Evolutionary conservation across 345 rosid species (phyloP), one percentile per base, ranked within the genome.

Genomic region (Dimocarpus longan): DNA sequence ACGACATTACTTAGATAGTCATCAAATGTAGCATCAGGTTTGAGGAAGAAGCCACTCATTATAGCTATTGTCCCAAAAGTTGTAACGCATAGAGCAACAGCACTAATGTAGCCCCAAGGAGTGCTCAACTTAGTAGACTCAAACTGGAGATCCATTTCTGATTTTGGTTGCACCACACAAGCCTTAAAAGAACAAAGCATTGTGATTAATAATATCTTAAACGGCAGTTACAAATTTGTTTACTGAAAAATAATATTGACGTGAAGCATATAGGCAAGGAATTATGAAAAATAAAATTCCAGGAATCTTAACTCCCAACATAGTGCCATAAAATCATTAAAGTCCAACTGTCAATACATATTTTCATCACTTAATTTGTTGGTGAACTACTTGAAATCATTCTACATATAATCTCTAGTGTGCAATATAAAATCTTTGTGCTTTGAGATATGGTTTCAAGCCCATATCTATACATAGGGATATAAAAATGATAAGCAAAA

Each of bases 31-130:
- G 98, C 97, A 66, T 90, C 88, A 0, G 98, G 98, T 86, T 93
- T 93, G 19, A 95, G 90, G 89, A 95, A 95, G 80, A 95, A 87
- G 76, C 98, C 98, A 57, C 98, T 95, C 95, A 90, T 93, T 19
- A 92, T 79, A 56, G 98, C 94, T 78, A 95, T 89, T 4, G 98
- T 93, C 80, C 98, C 98, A 75, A 95, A 92, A 78, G 97, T 95
- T 9, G 97, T 71, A 42, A 93, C 97, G 68, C 94, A 89, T 68
- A 95, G 84, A 12, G 43, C 44, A 43, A 91, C 71, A 43, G 98
- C 87, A 39, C 89, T 87, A n/a, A 93, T 8, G 67, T 95, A 95
- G 28, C 98, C 98, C 93, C 85, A 93, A 39, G 97, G 93, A 73
- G 97, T 95, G 86, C 97, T 93, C 76, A 95, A 84, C 81, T 88